A percentile compares a stretch with the other conserved stretches of the same genome.
These are phyloP conservation scores for Tillandsia fasciculata DNA, from an alignment of 176 grass and related monocot genomes.

Conservation along the genomic window DNA sequence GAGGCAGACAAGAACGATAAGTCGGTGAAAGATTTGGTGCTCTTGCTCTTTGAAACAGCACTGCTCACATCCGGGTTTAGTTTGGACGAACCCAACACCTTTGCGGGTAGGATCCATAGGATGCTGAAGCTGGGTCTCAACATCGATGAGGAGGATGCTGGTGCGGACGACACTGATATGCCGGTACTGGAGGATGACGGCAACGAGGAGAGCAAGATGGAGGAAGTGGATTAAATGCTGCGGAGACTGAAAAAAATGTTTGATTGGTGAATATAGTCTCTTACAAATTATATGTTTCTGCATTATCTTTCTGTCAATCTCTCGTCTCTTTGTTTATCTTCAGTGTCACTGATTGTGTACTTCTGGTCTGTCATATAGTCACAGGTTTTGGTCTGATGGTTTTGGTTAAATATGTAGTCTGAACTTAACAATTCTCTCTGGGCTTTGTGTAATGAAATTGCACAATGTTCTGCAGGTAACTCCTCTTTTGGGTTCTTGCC, in stretches of 20 bases:
- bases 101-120: slow-evolving; percentile 36
- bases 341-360: too few relatives aligned
- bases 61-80: slow-evolving; percentile 44
- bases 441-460: too few relatives aligned
- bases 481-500: too few relatives aligned
- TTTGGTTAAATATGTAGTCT: too few relatives aligned
- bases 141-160: slow-evolving; percentile 30
- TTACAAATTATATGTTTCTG: neutral
- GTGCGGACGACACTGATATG: slow-evolving; percentile 32
- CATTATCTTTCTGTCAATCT: too few relatives aligned
- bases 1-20: slow-evolving; percentile 49
- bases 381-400: too few relatives aligned
- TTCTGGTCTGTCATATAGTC: too few relatives aligned
- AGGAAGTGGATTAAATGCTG: slow-evolving; percentile 30
- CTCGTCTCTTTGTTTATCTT: too few relatives aligned
- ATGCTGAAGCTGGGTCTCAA: slow-evolving; percentile 44
- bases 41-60: slow-evolving; percentile 37
- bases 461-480: too few relatives aligned
- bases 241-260: too few relatives aligned
- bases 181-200: slow-evolving; percentile 24
- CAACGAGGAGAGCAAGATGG: slow-evolving; percentile 46
- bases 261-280: neutral
- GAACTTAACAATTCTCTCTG: too few relatives aligned
- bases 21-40: slow-evolving; percentile 43
- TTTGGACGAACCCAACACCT: slow-evolving; percentile 42